These are phyloP conservation scores for Begonia masoniana DNA, from an alignment of 306 rosid species.

Conservation along the genomic window DNA sequence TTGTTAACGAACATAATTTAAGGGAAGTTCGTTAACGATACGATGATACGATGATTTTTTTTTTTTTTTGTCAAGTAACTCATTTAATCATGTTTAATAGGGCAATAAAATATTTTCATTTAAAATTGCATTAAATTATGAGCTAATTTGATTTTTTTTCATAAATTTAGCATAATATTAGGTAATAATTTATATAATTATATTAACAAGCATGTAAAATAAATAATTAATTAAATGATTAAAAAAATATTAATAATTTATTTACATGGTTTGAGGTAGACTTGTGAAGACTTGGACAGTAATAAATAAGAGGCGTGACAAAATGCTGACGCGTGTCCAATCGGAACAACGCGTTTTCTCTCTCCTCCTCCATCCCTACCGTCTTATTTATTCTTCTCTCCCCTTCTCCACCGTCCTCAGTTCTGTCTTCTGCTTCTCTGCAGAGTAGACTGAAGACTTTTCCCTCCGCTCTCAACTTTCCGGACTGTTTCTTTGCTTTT, in stretches of 20 bases:
- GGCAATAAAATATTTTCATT: too few relatives aligned
- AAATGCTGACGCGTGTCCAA: conserved; percentile 52
- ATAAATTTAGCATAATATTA: background rate
- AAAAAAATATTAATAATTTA: background rate
- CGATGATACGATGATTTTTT: too few relatives aligned
- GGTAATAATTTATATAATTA: background rate
- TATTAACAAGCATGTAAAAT: background rate
- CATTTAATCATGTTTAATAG: too few relatives aligned
- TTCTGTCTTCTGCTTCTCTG: conserved; percentile 2
- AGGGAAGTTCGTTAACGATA: too few relatives aligned
- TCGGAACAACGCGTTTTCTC: conserved; percentile 67
- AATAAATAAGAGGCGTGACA: conserved; percentile 19
- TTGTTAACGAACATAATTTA: too few relatives aligned
- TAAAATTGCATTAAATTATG: too few relatives aligned
- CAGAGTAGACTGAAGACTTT: too few relatives aligned
- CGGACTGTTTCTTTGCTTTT: background rate
- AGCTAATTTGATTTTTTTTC: background rate
- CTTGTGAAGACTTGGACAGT: too few relatives aligned
- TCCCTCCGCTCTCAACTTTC: background rate
- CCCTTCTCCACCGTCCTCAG: background rate
- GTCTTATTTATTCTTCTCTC: conserved; percentile 33
- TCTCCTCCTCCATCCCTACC: conserved; percentile 15
- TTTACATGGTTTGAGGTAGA: background rate
- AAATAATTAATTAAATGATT: conserved; percentile 9
- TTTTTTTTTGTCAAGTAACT: too few relatives aligned